A percentile compares a stretch with the other conserved stretches of the same genome.
These are phyloP conservation scores for Pulveroboletus sp. DNA, from an alignment of 1,284 basidiomycete species.

Conservation along the genomic window DNA sequence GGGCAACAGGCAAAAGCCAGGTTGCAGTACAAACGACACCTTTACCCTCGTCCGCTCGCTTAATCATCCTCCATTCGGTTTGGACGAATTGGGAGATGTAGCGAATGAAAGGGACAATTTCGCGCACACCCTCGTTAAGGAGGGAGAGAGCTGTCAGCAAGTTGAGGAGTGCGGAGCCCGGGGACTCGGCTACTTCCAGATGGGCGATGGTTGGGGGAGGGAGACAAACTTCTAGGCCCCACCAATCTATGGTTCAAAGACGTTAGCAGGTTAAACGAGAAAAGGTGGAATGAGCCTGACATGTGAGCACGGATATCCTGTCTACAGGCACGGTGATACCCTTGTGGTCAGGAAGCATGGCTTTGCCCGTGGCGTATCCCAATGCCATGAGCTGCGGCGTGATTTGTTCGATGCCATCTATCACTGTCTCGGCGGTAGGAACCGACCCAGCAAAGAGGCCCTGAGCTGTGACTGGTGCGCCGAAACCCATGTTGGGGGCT, in stretches of 20 bases:
- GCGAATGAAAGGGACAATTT: conserved; percentile 77
- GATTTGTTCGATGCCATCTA: conserved; percentile 65
- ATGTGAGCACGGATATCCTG: conserved; percentile 76
- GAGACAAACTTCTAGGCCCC: conserved; percentile 75
- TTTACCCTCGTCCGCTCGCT: conserved; percentile 60
- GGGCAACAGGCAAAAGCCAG: conserved; percentile 78
- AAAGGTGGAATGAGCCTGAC: conserved; percentile 43
- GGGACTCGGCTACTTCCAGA: conserved; percentile 61
- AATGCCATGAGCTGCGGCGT: conserved; percentile 76
- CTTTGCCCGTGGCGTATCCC: conserved; percentile 71
- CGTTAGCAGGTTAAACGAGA: conserved; percentile 9
- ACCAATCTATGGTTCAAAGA: conserved; percentile 61
- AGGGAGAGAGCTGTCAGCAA: conserved; percentile 69
- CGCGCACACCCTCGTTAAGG: conserved; percentile 68
- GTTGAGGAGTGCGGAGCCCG: conserved; percentile 64
- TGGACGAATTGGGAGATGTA: conserved; percentile 77
- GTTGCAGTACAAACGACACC: conserved; percentile 84
- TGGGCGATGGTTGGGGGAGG: conserved; percentile 66
- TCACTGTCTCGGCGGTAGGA: conserved; percentile 69
- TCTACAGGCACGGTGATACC: conserved; percentile 73
- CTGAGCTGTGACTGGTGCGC: conserved; percentile 52
- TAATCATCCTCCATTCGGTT: conserved; percentile 66
- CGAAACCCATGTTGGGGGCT: conserved; percentile 60
- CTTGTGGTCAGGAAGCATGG: conserved; percentile 66
- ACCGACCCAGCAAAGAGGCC: conserved; percentile 71